phyloP scores from a whole-genome alignment of 148 eudicot genomes.

The Hydrangea macrophylla region DNA sequence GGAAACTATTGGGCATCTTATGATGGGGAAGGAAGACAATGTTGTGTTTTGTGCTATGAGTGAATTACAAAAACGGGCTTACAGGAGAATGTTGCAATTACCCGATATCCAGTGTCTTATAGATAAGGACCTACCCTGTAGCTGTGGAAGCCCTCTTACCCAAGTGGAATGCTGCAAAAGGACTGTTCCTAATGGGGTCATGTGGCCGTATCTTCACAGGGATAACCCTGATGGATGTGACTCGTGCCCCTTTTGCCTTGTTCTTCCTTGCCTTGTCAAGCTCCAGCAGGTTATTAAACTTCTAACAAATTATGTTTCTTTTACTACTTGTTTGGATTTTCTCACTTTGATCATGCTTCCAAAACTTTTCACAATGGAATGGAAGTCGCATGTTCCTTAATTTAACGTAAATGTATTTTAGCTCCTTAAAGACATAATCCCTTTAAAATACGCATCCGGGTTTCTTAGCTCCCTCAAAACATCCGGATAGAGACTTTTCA shows the following conservation, averaged over 20 bases:
- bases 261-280: constrained; percentile 91
- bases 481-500: too few species aligned
- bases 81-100: constrained; percentile 72
- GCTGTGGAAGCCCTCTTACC: constrained; percentile 93
- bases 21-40: constrained; percentile 99
- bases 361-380: not conserved
- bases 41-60: constrained; percentile 98
- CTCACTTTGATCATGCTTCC: not conserved
- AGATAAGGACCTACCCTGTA: constrained; percentile 87
- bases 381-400: not conserved
- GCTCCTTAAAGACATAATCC: too few species aligned
- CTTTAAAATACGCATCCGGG: too few species aligned
- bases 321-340: not conserved
- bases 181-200: constrained; percentile 69
- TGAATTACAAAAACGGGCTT: constrained; percentile 82
- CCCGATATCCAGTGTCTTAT: constrained; percentile 85
- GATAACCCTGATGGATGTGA: constrained; percentile 91
- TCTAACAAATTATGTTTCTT: not conserved
- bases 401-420: not conserved
- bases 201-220: constrained; percentile 89
- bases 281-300: constrained; percentile 77
- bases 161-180: constrained; percentile 90
- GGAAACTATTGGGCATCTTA: constrained; percentile 93
- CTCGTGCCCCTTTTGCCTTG: constrained; percentile 85
- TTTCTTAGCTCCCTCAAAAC: too few species aligned